These are phyloP conservation scores for Punctularia strigosozonata DNA, from an alignment of 768 basidiomycete genomes.

Conservation along the genomic window DNA sequence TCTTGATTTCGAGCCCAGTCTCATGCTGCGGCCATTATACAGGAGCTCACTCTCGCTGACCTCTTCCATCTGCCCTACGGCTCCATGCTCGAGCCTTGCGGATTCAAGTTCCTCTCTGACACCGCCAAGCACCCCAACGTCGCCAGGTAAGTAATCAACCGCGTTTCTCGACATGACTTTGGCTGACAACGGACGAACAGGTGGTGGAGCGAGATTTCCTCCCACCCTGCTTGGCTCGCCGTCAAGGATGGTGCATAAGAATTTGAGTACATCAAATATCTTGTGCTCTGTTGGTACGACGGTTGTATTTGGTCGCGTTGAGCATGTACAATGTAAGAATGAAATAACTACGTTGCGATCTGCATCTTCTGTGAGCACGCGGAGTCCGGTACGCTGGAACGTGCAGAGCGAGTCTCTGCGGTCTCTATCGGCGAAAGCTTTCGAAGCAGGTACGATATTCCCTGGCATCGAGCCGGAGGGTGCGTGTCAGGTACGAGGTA, in stretches of 20 bases:
- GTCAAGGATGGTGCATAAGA: conserved; percentile 25
- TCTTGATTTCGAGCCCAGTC: not conserved
- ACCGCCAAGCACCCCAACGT: conserved; percentile 27
- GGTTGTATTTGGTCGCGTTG: too few species aligned
- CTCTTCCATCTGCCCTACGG: conserved; percentile 45
- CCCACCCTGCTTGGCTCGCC: conserved; percentile 34
- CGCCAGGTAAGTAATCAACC: conserved; percentile 20
- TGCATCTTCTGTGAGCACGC: too few species aligned
- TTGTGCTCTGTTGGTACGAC: too few species aligned
- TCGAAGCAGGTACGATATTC: too few species aligned
- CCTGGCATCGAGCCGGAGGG: too few species aligned
- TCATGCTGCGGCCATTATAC: not conserved
- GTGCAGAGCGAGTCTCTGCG: too few species aligned
- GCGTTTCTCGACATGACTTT: not conserved
- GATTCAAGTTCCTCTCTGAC: conserved; percentile 19
- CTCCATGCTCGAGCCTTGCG: conserved; percentile 12
- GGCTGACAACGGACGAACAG: conserved; percentile 10
- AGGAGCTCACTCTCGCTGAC: conserved; percentile 43
- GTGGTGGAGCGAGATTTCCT: conserved; percentile 41
- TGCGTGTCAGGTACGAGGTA: too few species aligned
- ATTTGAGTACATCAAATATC: too few species aligned
- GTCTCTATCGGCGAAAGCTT: too few species aligned
- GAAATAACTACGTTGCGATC: too few species aligned
- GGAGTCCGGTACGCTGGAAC: too few species aligned
- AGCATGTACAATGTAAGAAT: too few species aligned